A percentile compares a stretch with the other conserved stretches of the same genome.
Conservation (phyloP, 352 stramenopile species). For the Nothophytophthora sp. region DNA sequence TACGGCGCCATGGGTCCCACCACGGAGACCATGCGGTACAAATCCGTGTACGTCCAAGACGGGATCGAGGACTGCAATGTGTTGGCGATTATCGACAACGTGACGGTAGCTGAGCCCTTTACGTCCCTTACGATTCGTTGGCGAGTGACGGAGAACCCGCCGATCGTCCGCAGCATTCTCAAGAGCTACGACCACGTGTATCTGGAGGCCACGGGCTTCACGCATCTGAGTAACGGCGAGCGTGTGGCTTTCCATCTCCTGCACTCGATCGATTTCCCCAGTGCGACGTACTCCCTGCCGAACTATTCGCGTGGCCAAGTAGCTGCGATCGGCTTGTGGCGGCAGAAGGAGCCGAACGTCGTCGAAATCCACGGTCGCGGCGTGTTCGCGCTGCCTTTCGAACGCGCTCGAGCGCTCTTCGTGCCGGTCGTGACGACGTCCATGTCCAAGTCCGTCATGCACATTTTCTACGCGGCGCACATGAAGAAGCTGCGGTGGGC, state of each 20-base stretch:
- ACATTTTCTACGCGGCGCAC: too few species aligned
- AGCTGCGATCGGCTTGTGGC: too few species aligned
- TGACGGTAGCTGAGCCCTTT: background rate
- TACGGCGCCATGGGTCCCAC: conserved; percentile 3
- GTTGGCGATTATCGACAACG: conserved; percentile 5
- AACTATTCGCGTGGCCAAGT: too few species aligned
- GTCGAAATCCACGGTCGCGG: too few species aligned
- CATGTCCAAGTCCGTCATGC: too few species aligned
- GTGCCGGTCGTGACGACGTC: too few species aligned
- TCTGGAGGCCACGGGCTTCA: conserved; percentile 7
- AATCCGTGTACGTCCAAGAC: conserved; percentile 4
- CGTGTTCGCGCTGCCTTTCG: too few species aligned
- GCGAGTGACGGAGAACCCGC: conserved; percentile 1
- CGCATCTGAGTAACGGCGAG: background rate
- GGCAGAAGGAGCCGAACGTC: too few species aligned
- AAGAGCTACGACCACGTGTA: conserved; percentile 11
- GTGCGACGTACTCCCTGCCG: too few species aligned
- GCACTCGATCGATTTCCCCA: conserved; percentile 9
- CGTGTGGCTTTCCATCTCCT: conserved; percentile 9
- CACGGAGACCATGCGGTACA: conserved; percentile 4
- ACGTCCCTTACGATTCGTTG: background rate
- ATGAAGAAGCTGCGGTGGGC: too few species aligned
- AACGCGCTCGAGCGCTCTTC: too few species aligned
- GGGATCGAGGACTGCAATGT: conserved; percentile 2
- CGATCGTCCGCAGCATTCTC: conserved; percentile 2